Conservation (phyloP, 2,329 filamentous ascomycete species). For the Phyllosticta citribraziliensis region DNA sequence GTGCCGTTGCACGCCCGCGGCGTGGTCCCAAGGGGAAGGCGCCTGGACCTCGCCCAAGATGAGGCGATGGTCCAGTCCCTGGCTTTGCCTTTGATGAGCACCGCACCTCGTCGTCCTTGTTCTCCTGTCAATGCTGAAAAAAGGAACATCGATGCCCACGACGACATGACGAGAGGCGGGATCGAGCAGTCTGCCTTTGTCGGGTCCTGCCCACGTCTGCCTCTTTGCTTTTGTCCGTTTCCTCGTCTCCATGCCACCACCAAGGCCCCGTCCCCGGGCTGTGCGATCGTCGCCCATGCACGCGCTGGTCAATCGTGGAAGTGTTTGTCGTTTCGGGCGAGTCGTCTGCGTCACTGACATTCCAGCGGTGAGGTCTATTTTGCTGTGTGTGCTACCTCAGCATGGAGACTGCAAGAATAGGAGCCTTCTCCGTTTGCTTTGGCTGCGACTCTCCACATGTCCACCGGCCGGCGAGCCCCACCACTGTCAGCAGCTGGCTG, state of each 20-base stretch:
- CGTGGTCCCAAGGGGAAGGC: not conserved
- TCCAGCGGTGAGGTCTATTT: not conserved
- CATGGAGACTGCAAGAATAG: not conserved
- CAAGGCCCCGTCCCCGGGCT: not conserved
- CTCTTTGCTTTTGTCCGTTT: not conserved
- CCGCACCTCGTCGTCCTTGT: too few species aligned
- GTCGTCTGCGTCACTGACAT: constrained; percentile 8
- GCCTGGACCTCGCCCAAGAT: not conserved
- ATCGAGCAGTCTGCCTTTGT: not conserved
- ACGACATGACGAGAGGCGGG: not conserved
- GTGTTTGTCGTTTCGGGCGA: constrained; percentile 6
- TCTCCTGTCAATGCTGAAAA: too few species aligned
- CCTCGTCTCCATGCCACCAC: not conserved
- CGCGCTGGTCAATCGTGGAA: not conserved
- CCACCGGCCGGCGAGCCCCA: not conserved
- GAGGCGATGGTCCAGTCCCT: not conserved
- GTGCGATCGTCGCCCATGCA: not conserved
- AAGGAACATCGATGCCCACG: too few species aligned
- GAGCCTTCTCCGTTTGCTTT: not conserved
- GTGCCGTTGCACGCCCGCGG: not conserved
- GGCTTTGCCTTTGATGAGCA: too few species aligned
- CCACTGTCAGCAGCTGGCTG: not conserved
- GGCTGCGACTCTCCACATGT: not conserved
- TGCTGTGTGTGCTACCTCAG: not conserved
- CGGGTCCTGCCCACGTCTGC: not conserved